Evolutionary conservation across 257 asterid species (phyloP).

Genomic region (Avicennia marina): DNA sequence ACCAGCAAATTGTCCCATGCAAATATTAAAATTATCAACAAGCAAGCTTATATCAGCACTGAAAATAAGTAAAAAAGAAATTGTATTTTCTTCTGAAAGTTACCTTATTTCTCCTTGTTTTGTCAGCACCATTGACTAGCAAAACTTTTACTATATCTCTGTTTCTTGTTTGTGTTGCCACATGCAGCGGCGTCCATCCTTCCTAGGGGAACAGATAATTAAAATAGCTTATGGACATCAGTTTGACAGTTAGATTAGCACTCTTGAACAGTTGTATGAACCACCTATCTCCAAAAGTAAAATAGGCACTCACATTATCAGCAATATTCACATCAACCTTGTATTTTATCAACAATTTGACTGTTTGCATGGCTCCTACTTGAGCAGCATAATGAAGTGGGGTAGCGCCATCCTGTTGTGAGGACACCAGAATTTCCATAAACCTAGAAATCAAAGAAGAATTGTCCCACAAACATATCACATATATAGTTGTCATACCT

Average conservation of each 20-base stretch:
- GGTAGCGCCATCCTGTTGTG: constrained; percentile 68
- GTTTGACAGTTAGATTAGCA: neutral
- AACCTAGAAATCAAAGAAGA: constrained; percentile 6
- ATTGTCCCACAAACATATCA: neutral
- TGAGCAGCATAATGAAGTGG: constrained; percentile 97
- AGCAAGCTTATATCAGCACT: neutral
- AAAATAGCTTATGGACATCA: neutral
- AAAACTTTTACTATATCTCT: constrained; percentile 65
- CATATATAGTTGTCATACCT: constrained; percentile 34
- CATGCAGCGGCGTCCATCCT: constrained; percentile 94
- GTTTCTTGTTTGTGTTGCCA: constrained; percentile 88
- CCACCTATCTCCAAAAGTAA: constrained; percentile 10
- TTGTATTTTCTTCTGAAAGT: neutral
- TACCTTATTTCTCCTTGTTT: constrained; percentile 70
- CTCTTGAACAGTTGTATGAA: neutral
- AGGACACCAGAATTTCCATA: constrained; percentile 4
- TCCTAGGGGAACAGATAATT: constrained; percentile 35
- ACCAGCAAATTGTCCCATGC: neutral
- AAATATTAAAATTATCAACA: neutral
- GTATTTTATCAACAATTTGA: constrained; percentile 74
- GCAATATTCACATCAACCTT: constrained; percentile 80
- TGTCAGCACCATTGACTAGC: constrained; percentile 82
- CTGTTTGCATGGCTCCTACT: constrained; percentile 88
- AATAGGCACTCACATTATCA: constrained; percentile 60
- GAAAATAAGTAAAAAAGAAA: neutral